These are phyloP conservation scores for Coemansia sp. DNA, from an alignment of 192 early-diverging fungal genomes.

Conservation along the genomic window DNA sequence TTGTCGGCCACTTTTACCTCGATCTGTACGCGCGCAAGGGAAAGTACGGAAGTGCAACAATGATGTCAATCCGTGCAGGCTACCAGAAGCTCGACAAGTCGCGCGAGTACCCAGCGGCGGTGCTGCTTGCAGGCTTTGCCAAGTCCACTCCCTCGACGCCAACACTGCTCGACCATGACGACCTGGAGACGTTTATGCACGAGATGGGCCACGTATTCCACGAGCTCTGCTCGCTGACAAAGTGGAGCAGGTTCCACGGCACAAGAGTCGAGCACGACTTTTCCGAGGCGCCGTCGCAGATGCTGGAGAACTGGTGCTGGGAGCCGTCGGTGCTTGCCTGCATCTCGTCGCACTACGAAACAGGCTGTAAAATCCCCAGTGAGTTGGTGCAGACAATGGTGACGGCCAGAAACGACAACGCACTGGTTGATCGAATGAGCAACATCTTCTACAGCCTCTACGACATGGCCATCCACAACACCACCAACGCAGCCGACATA, in stretches of 20 bases:
- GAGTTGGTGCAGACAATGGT: slow-evolving; percentile 40
- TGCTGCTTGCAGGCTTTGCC: slow-evolving; percentile 56
- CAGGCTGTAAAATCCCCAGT: slow-evolving; percentile 59
- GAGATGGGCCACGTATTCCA: slow-evolving; percentile 65
- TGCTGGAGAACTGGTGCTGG: slow-evolving; percentile 72
- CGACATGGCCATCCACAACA: slow-evolving; percentile 65
- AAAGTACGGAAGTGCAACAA: slow-evolving; percentile 58
- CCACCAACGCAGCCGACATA: slow-evolving; percentile 28
- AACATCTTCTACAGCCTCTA: slow-evolving; percentile 63
- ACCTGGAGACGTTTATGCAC: slow-evolving; percentile 69
- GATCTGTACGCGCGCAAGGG: slow-evolving; percentile 67
- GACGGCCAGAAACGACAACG: slow-evolving; percentile 20
- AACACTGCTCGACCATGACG: slow-evolving; percentile 66
- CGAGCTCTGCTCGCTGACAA: slow-evolving; percentile 62
- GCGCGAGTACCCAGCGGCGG: slow-evolving; percentile 51
- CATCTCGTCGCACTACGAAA: slow-evolving; percentile 61
- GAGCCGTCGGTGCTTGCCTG: slow-evolving; percentile 50
- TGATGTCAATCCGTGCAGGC: slow-evolving; percentile 35
- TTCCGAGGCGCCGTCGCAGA: slow-evolving; percentile 72
- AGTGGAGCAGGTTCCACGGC: slow-evolving; percentile 33
- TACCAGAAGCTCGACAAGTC: slow-evolving; percentile 58
- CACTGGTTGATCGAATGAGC: slow-evolving; percentile 55
- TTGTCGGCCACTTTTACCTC: slow-evolving; percentile 67
- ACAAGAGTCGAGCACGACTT: slow-evolving; percentile 65
- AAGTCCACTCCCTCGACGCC: slow-evolving; percentile 60